Percentiles rank a stretch among this genome's conserved stretches.
Evolutionary conservation across 73 alveolate genomes (phyloP).

Genomic region (Symbiodinium pilosum): DNA sequence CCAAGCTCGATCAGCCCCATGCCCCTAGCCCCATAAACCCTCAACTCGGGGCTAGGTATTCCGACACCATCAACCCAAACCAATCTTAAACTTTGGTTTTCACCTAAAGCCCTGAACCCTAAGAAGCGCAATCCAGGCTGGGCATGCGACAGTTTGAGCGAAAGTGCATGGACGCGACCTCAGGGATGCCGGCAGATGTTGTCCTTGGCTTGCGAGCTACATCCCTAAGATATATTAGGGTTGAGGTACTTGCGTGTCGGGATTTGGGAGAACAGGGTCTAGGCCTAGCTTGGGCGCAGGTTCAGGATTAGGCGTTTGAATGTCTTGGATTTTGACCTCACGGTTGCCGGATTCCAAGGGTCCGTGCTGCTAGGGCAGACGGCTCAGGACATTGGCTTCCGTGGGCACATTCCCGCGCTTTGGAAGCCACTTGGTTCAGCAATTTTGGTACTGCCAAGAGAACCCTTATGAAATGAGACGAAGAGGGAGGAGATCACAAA

Average conservation of each 20-base stretch:
- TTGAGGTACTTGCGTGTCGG: neutral
- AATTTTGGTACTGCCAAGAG: no score
- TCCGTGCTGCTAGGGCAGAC: neutral
- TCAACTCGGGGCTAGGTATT: no score
- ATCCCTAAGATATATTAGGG: neutral
- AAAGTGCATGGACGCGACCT: conserved; percentile 36
- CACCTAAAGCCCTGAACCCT: neutral
- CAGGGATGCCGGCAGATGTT: neutral
- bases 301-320: no score
- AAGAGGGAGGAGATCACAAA: no score
- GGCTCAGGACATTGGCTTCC: conserved; percentile 78
- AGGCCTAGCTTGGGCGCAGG: neutral
- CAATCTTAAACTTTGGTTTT: no score
- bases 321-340: no score
- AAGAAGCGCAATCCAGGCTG: conserved; percentile 51
- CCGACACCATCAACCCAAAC: no score
- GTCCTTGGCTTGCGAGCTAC: no score
- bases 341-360: neutral
- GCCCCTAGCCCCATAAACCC: no score
- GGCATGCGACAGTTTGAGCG: conserved; percentile 93
- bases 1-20: no score
- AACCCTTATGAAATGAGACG: no score
- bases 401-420: conserved; percentile 70
- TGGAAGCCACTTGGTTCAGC: conserved; percentile 4
- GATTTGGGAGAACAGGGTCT: neutral